phyloP scores from a whole-genome alignment of 1,284 basidiomycete genomes.

The Boletus subluridellus region DNA sequence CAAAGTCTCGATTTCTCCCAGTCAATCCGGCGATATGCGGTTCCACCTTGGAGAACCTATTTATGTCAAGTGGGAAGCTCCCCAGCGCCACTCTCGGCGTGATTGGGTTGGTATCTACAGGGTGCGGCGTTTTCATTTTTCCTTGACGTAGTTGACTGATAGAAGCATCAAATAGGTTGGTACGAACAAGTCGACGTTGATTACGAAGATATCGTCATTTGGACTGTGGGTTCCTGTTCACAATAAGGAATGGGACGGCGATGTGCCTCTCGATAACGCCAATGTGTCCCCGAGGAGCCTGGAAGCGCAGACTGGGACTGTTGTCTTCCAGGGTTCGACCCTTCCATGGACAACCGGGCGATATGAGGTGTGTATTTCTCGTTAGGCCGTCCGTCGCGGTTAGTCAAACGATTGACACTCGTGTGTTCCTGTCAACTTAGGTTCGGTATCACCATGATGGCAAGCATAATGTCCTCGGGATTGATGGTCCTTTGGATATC shows the following conservation, averaged over 20 bases:
- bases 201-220: conserved; percentile 84
- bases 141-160: conserved; percentile 1
- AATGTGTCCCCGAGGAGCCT: conserved; percentile 35
- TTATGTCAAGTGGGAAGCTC: conserved; percentile 82
- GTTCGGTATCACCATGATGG: conserved; percentile 87
- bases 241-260: conserved; percentile 90
- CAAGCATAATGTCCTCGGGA: conserved; percentile 92
- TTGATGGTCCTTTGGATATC: conserved; percentile 82
- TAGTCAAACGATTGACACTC: background rate
- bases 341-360: conserved; percentile 84
- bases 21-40: conserved; percentile 45
- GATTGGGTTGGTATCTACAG: conserved; percentile 97
- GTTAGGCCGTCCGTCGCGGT: background rate
- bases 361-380: conserved; percentile 67
- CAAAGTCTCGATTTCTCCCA: conserved; percentile 60
- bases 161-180: conserved; percentile 56
- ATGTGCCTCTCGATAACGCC: conserved; percentile 60
- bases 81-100: conserved; percentile 81
- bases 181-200: conserved; percentile 75
- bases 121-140: conserved; percentile 35
- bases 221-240: conserved; percentile 94
- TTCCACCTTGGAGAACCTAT: conserved; percentile 94
- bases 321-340: conserved; percentile 72
- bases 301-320: conserved; percentile 59
- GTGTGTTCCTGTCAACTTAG: conserved; percentile 33